Base-by-base conservation (phyloP, 1,139 yeast genomes). In the Arxiozyma bovina region DNA sequence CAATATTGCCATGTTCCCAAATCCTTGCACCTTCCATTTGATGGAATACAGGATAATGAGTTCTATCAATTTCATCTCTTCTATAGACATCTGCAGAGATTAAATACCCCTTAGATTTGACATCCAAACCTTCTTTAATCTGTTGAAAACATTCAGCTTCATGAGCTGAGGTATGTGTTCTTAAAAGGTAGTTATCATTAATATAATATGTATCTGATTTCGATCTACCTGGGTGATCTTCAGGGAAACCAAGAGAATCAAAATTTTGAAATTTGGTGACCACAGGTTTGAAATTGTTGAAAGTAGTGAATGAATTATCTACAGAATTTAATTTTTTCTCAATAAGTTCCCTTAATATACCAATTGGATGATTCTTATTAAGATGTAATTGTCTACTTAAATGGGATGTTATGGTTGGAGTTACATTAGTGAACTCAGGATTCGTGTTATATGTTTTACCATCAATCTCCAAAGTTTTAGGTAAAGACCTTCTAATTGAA, bases 81-180 rank as follows among this genome's bases (percentile, higher is more conserved):
- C 99, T 79, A 68, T 91, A 93, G 8, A 93, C 99, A 70, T 94
- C 99, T 0, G 99, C 99, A 17, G 96, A 80, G 55, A 94, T 90
- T 61, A 93, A 78, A 69, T 88, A 93, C 0, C 98, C 99, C 0
- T 96, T 91, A 0, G 95, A 87, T 17, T 18, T 15, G 1, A 12
- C n/a, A 42, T 77, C 67, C 54, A 84, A 22, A 9, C 23, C 21
- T 22, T 50, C 38, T 21, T 50, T 48, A 18, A 61, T 53, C 21
- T 59, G 57, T 15, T 55, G 47, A 71, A 90, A 93, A 67, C 96
- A 88, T 65, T 87, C 90, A 59, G 80, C 79, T 70, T 93, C 99
- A 69, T 93, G 99, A 0, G 99, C 99, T 1, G 97, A 90, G 0
- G 99, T 93, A 67, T 93, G 99, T 0, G 99, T 93, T 63, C 97